These are phyloP conservation scores for Tephrocybe sp. DNA, from an alignment of 768 basidiomycete species.

Conservation along the genomic window DNA sequence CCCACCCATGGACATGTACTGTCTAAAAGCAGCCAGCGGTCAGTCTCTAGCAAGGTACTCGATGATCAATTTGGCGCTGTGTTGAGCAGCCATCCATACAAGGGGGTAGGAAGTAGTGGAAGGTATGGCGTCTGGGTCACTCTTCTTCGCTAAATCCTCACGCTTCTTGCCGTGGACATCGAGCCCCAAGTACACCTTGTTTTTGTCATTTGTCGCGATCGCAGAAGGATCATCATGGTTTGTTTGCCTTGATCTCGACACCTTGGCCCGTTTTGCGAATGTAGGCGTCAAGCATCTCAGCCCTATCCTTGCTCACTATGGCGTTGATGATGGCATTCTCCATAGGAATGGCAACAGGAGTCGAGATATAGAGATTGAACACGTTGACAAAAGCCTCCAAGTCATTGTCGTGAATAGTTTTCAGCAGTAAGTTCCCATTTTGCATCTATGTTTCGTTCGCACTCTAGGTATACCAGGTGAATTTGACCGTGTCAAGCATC, in stretches of 20 bases:
- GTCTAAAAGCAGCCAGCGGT: slow-evolving; percentile 50
- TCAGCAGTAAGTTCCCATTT: slow-evolving; percentile 25
- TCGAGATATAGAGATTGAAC: slow-evolving; percentile 40
- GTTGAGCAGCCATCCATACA: slow-evolving; percentile 44
- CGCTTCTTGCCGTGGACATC: slow-evolving; percentile 67
- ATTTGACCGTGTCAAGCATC: slow-evolving; percentile 28
- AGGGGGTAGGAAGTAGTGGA: slow-evolving; percentile 23
- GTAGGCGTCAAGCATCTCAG: slow-evolving; percentile 55
- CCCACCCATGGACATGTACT: slow-evolving; percentile 43
- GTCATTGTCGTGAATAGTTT: slow-evolving; percentile 44
- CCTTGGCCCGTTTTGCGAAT: slow-evolving; percentile 52
- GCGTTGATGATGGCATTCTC: slow-evolving; percentile 16
- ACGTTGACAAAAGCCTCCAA: slow-evolving; percentile 51
- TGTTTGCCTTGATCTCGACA: slow-evolving; percentile 27
- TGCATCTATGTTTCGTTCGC: slow-evolving; percentile 3
- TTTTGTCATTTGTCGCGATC: slow-evolving; percentile 32
- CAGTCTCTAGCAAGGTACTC: slow-evolving; percentile 48
- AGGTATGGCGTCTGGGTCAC: slow-evolving; percentile 44
- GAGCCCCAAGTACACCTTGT: slow-evolving; percentile 55
- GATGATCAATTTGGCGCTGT: slow-evolving; percentile 34
- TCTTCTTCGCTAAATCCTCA: slow-evolving; percentile 48
- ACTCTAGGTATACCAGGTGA: background rate
- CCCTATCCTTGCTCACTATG: slow-evolving; percentile 41
- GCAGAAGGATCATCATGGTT: slow-evolving; percentile 24
- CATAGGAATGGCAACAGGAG: slow-evolving; percentile 29